phyloP scores from a whole-genome alignment of 345 rosid genomes.

The Linum tenue region DNA sequence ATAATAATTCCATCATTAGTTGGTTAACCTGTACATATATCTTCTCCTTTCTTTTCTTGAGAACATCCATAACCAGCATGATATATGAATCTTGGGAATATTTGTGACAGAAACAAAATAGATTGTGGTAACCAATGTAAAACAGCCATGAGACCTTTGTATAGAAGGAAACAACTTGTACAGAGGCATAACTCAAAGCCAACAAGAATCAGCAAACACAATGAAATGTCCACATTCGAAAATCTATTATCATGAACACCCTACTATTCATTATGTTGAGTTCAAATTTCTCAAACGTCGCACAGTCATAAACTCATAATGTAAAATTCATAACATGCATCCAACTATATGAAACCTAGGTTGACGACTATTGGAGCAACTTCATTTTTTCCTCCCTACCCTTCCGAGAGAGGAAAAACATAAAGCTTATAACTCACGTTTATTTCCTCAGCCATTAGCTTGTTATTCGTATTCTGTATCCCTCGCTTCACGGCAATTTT shows the following conservation, averaged over 20 bases:
- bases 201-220: not conserved
- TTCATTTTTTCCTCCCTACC: too few species aligned
- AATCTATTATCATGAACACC: too few species aligned
- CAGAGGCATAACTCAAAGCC: not conserved
- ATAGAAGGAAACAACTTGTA: too few species aligned
- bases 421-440: conserved; percentile 45
- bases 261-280: not conserved
- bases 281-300: not conserved
- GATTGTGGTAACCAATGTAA: not conserved
- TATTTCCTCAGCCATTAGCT: conserved; percentile 87
- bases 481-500: conserved; percentile 96
- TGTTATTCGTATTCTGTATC: conserved; percentile 94
- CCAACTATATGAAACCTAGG: not conserved
- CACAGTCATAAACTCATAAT: too few species aligned
- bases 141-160: too few species aligned
- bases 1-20: not conserved
- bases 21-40: not conserved
- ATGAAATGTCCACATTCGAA: not conserved
- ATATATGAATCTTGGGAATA: not conserved
- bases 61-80: not conserved
- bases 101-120: not conserved
- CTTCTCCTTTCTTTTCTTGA: not conserved
- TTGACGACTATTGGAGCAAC: too few species aligned
- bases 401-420: too few species aligned
- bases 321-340: too few species aligned